Evolutionary conservation across 2,329 filamentous ascomycete genomes (phyloP).

Genomic region (Plectosphaerella cucumerina): DNA sequence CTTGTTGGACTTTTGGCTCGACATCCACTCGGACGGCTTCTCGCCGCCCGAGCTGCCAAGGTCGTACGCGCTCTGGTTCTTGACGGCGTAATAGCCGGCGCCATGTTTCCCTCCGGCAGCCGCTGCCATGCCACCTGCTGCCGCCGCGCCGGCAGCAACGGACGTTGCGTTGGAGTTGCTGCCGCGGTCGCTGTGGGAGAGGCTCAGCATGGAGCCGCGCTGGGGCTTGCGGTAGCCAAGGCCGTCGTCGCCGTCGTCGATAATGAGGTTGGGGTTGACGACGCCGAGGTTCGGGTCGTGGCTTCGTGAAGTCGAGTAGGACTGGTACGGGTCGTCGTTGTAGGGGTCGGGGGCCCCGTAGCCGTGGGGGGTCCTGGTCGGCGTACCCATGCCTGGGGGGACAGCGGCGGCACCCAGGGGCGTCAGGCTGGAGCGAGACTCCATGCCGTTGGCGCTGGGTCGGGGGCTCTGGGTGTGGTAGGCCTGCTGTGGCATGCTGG

Average conservation of each 20-base stretch:
- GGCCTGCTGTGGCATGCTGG: constrained; percentile 7
- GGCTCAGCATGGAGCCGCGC: constrained; percentile 57
- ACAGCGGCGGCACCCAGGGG: constrained; percentile 29
- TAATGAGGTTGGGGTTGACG: constrained; percentile 75
- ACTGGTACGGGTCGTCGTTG: constrained; percentile 63
- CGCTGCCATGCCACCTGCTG: constrained; percentile 39
- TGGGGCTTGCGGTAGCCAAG: constrained; percentile 51
- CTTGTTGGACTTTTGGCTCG: constrained; percentile 51
- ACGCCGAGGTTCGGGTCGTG: constrained; percentile 48
- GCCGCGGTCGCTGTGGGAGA: constrained; percentile 36
- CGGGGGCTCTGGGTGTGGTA: constrained; percentile 14
- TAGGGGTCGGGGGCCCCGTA: constrained; percentile 38
- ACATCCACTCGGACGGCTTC: constrained; percentile 62
- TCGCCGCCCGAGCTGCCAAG: constrained; percentile 37
- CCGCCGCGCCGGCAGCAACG: constrained; percentile 39
- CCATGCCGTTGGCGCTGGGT: constrained; percentile 12
- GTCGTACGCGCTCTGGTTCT: constrained; percentile 21
- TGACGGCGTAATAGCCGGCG: constrained; percentile 50
- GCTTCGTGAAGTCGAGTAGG: constrained; percentile 43
- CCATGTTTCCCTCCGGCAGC: constrained; percentile 26
- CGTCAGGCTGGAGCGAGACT: constrained; percentile 39
- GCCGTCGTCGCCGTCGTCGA: constrained; percentile 85
- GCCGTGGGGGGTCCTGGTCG: constrained; percentile 45
- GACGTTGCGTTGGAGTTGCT: constrained; percentile 20
- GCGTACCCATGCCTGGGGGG: constrained; percentile 32